These are phyloP conservation scores for Talaromyces adpressus DNA, from an alignment of 495 filamentous ascomycete genomes.

Conservation along the genomic window DNA sequence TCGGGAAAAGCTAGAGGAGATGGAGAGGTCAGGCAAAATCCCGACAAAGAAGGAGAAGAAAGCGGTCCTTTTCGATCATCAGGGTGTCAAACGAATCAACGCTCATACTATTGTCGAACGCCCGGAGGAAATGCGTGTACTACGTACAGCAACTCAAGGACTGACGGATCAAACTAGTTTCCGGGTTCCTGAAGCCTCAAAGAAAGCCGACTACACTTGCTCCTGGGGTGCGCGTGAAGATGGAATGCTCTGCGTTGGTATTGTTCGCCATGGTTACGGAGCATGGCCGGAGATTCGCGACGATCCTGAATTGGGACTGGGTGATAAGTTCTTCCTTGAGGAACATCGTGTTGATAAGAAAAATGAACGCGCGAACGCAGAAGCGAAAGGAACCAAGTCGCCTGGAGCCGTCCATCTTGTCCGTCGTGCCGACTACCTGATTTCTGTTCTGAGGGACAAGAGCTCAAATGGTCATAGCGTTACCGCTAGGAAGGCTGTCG, in stretches of 20 bases:
- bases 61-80: conserved; percentile 87
- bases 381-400: conserved; percentile 70
- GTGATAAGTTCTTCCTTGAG: conserved; percentile 92
- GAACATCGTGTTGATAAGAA: conserved; percentile 98
- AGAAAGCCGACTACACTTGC: conserved; percentile 78
- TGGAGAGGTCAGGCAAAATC: conserved; percentile 63
- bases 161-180: conserved; percentile 65
- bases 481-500: conserved; percentile 71
- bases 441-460: conserved; percentile 80
- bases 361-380: conserved; percentile 73
- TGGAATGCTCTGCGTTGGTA: conserved; percentile 93
- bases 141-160: conserved; percentile 62
- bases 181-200: conserved; percentile 83
- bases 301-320: conserved; percentile 77
- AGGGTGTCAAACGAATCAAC: conserved; percentile 87
- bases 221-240: conserved; percentile 90
- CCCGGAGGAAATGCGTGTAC: conserved; percentile 75
- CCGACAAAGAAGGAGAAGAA: conserved; percentile 95
- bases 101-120: conserved; percentile 90
- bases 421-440: conserved; percentile 85
- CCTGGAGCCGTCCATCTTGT: conserved; percentile 95
- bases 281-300: conserved; percentile 91
- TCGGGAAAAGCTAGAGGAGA: conserved; percentile 44
- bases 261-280: conserved; percentile 87
- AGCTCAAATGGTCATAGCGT: conserved; percentile 56